phyloP scores from a whole-genome alignment of 78 protist species.

The Cavenderia fasciculata region DNA sequence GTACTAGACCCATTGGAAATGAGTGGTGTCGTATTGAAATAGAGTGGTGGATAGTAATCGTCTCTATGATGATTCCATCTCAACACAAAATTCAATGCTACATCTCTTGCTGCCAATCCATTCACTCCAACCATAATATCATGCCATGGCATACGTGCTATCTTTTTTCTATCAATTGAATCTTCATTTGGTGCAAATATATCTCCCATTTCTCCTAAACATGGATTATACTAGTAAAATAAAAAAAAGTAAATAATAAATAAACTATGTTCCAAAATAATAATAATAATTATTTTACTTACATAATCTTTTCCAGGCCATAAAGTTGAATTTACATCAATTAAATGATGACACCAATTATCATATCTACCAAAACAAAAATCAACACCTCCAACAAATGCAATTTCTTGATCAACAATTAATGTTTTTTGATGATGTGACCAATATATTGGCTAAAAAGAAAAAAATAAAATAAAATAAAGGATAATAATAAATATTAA shows the following conservation, averaged over 20 bases:
- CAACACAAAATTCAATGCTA: conserved; percentile 75
- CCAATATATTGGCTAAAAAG: conserved; percentile 73
- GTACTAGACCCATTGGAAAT: conserved; percentile 23
- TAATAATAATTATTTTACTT: not conserved
- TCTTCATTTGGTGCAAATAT: conserved; percentile 56
- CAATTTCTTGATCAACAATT: conserved; percentile 78
- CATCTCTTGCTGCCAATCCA: conserved; percentile 82
- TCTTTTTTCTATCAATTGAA: conserved; percentile 62
- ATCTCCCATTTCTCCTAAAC: conserved; percentile 72
- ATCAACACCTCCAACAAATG: conserved; percentile 84
- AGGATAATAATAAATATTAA: not conserved
- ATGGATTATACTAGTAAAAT: conserved; percentile 43
- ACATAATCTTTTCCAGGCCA: conserved; percentile 84
- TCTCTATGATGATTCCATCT: conserved; percentile 82
- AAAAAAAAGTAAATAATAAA: not conserved
- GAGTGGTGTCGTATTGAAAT: conserved; percentile 62
- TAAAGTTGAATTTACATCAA: conserved; percentile 53
- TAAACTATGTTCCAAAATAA: not conserved
- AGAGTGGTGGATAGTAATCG: conserved; percentile 67
- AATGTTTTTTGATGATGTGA: conserved; percentile 86
- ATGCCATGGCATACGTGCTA: conserved; percentile 87
- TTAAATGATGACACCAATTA: conserved; percentile 73
- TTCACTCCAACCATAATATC: conserved; percentile 76
- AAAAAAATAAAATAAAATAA: not conserved
- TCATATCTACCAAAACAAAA: conserved; percentile 82